These are phyloP conservation scores for Xylaria castorea DNA, from an alignment of 495 filamentous ascomycete genomes.

Conservation along the genomic window DNA sequence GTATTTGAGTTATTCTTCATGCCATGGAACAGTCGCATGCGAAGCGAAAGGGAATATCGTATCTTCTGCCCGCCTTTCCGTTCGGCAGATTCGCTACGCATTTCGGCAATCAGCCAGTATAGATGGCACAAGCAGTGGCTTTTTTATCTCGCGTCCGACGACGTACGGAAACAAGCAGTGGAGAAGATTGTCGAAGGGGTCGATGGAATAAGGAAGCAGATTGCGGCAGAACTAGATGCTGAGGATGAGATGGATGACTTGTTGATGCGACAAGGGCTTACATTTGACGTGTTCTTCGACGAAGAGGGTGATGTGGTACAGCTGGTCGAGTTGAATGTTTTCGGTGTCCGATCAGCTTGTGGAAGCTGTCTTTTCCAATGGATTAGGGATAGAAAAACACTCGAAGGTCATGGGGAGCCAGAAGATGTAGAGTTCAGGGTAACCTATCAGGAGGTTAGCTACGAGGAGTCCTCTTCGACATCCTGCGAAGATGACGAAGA, in stretches of 20 bases:
- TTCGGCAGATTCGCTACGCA: slow-evolving; percentile 12
- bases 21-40: slow-evolving; percentile 41
- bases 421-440: slow-evolving; percentile 24
- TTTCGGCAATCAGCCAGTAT: slow-evolving; percentile 47
- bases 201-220: slow-evolving; percentile 18
- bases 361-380: slow-evolving; percentile 44
- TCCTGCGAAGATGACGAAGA: not conserved
- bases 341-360: slow-evolving; percentile 35
- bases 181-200: slow-evolving; percentile 23
- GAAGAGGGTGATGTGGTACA: slow-evolving; percentile 23
- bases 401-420: slow-evolving; percentile 24
- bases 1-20: slow-evolving; percentile 38
- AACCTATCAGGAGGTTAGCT: not conserved
- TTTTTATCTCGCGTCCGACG: slow-evolving; percentile 23
- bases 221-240: slow-evolving; percentile 22
- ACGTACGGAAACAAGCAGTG: slow-evolving; percentile 22
- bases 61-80: slow-evolving; percentile 41
- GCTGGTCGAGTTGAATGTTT: slow-evolving; percentile 40
- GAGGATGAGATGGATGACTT: slow-evolving; percentile 18
- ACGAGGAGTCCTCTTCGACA: not conserved
- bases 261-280: slow-evolving; percentile 38
- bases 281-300: slow-evolving; percentile 42
- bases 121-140: slow-evolving; percentile 43
- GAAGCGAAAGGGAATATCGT: slow-evolving; percentile 38
- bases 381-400: slow-evolving; percentile 30